These are phyloP conservation scores for Annulohypoxylon maeteangense DNA, from an alignment of 495 filamentous ascomycete species.

Conservation along the genomic window DNA sequence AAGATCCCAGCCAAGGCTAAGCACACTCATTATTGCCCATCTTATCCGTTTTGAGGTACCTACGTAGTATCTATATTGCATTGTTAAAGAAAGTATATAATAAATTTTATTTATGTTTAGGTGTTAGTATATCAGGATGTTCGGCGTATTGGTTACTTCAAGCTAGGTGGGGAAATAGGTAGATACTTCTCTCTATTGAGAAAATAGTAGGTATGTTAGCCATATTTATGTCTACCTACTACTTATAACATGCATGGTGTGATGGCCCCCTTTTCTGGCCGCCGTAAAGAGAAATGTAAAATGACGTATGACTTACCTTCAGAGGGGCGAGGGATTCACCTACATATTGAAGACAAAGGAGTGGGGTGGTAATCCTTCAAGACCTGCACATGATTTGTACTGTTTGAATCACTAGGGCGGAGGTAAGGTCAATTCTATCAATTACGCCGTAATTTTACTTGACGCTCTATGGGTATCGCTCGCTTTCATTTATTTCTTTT, in stretches of 20 bases:
- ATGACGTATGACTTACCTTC: no score
- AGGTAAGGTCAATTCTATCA: neutral
- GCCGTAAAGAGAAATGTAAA: neutral
- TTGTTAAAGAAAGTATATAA: neutral
- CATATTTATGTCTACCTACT: no score
- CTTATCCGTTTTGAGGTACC: neutral
- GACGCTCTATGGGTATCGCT: conserved; percentile 9
- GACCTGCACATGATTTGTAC: neutral
- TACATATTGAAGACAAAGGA: neutral
- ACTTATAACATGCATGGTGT: neutral
- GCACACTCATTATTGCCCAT: conserved; percentile 13
- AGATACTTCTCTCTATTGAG: neutral
- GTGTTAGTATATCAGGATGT: neutral
- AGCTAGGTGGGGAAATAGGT: no score
- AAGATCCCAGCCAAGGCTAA: neutral
- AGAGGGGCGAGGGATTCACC: no score
- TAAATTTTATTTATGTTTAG: neutral
- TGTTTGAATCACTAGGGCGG: neutral
- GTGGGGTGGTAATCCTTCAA: neutral
- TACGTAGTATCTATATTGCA: neutral
- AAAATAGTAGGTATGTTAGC: neutral
- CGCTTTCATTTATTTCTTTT: neutral
- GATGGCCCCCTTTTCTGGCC: neutral
- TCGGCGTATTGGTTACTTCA: neutral
- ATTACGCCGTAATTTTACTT: neutral